Evolutionary conservation across 2,329 filamentous ascomycete species (phyloP), one percentile per base, ranked within the genome.

Genomic region (Aspergillus sojae): DNA sequence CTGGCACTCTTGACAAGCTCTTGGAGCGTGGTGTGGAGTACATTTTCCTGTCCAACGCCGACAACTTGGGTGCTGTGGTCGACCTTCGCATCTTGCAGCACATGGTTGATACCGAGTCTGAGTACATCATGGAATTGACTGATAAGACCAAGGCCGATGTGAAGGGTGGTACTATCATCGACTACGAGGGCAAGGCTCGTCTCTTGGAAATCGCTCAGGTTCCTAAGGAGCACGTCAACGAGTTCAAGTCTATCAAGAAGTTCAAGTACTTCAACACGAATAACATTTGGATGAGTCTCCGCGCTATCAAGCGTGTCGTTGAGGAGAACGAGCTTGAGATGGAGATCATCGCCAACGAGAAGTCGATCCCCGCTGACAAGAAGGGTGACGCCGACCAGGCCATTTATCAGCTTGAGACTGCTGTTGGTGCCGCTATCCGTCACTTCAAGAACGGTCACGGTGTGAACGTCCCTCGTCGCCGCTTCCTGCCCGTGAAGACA

Each of bases 241-340:
- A 99, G 85, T 99, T 99, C 92, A 99, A 99, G 90, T 97, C 94
- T 56, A 99, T 99, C 87, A 99, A 99, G 91, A 99, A 99, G 88
- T 99, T 99, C 91, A 97, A 96, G 88, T 99, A 99, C 89, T 99
- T 99, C 91, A 99, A 99, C 89, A 99, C 95, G 82, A 99, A 99
- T 91, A 99, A 99, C 88, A 97, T 99, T 83, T 99, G 95, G 95
- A 91, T 99, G 87, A 97, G 97, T 85, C 87, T 97, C 74, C 90
- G 92, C 79, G 95, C 95, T 72, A 91, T 99, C 83, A 98, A 98
- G 91, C 94, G 95, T 65, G 93, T 99, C 60, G 95, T 99, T 9
- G 95, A 98, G 88, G 93, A 96, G 81, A 93, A 97, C 80, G 94
- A 98, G 85, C 90, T 99, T 60, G 92, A 94, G 83, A 96, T 99